Base-by-base conservation (phyloP, 441 rosid species). In the Melastoma candidum region DNA sequence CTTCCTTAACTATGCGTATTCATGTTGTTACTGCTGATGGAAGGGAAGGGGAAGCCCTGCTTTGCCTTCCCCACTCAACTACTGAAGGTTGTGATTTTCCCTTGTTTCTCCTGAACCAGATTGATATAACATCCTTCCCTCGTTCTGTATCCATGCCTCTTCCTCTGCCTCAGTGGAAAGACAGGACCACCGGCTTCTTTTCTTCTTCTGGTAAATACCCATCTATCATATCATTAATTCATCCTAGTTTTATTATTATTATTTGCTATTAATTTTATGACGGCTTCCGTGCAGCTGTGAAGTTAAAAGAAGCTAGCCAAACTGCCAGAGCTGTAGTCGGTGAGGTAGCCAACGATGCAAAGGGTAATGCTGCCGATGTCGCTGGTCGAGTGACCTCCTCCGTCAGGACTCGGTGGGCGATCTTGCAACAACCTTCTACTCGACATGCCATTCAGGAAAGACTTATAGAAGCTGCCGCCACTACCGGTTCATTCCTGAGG, bases 261-360 rank as follows among this genome's bases (percentile, higher is more conserved):
- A n/a, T 4, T 14, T 55, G 14, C 13, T 1, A 50, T 11, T 46
- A 11, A 22, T 10, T 22, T 11, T 53, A 0, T 43, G 48, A 22
- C 5, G n/a, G 5, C 41, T 58, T 58, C 55, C 41, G 51, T 70
- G 74, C 65, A 90, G 98, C 95, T 54, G 74, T 73, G 54, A 90
- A 79, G 79, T 71, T 90, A 48, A 90, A 76, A 73, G 89, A 85
- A 75, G 96, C 93, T 2, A 66, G 95, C 46, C 83, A 81, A 66
- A 69, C 86, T 9, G 96, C 97, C 4, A 94, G 95, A 55, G 73
- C 85, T 46, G 76, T 82, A 64, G 80, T 90, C 0, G 97, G 78
- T 41, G 96, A 79, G 64, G 95, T 77, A 36, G 93, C 96, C 3
- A 90, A 85, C 63, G 97, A 90, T 77, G 85, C 96, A 2, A 90